phyloP scores from a whole-genome alignment of 2,329 filamentous ascomycete species.

The Scedosporium boydii region DNA sequence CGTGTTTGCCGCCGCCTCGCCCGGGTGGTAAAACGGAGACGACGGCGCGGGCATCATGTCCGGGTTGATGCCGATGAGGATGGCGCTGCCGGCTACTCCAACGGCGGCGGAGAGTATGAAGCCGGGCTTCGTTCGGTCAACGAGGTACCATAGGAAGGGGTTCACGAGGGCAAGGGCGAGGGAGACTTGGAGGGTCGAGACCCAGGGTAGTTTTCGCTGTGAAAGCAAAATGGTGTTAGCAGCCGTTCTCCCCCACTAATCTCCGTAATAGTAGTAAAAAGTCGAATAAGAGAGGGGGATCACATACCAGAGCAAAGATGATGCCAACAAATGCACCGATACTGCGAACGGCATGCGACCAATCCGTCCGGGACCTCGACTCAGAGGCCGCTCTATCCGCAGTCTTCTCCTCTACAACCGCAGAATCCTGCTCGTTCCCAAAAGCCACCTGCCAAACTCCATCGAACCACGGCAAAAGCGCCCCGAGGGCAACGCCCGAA shows the following conservation, averaged over 20 bases:
- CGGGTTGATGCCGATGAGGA: slow-evolving; percentile 67
- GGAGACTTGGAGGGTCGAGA: slow-evolving; percentile 88
- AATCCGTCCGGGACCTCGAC: slow-evolving; percentile 46
- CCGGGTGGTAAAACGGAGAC: slow-evolving; percentile 19
- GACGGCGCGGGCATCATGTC: slow-evolving; percentile 65
- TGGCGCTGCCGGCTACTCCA: slow-evolving; percentile 61
- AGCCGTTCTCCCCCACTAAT: too few species aligned
- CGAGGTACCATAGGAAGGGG: slow-evolving; percentile 89
- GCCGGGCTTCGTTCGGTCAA: slow-evolving; percentile 81
- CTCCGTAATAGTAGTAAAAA: neutral
- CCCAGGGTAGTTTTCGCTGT: slow-evolving; percentile 83
- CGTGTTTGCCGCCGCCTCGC: slow-evolving; percentile 11
- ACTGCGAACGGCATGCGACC: slow-evolving; percentile 55
- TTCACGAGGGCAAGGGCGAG: slow-evolving; percentile 84
- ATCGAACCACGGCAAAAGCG: slow-evolving; percentile 77
- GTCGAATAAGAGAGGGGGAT: neutral
- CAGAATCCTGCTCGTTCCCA: slow-evolving; percentile 24
- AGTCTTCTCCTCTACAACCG: slow-evolving; percentile 18
- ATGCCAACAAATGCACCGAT: slow-evolving; percentile 54
- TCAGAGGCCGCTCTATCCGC: slow-evolving; percentile 20
- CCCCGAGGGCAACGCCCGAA: slow-evolving; percentile 68
- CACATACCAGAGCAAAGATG: slow-evolving; percentile 60
- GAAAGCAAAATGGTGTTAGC: neutral
- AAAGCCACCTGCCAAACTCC: slow-evolving; percentile 55
- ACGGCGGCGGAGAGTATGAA: slow-evolving; percentile 70